A percentile compares a stretch with the other conserved stretches of the same genome.
Evolutionary conservation across 495 filamentous ascomycete genomes (phyloP).

Genomic region (Poronia punctata): DNA sequence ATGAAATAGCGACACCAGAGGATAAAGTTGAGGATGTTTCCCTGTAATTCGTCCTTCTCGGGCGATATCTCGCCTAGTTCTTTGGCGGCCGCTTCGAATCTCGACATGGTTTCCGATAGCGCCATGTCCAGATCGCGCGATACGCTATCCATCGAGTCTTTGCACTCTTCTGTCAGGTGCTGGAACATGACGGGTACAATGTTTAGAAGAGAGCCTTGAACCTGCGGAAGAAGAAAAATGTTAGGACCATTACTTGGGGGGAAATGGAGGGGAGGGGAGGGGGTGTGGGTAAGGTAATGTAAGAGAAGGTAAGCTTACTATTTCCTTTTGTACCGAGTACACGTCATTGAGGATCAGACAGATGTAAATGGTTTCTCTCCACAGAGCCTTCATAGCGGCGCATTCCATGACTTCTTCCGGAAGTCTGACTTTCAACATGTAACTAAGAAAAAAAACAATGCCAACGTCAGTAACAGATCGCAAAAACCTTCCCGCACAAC

Average conservation of each 20-base stretch:
- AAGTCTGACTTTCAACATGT: constrained; percentile 21
- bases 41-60: constrained; percentile 11
- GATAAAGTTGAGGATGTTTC: constrained; percentile 16
- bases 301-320: constrained; percentile 13
- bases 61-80: constrained; percentile 9
- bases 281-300: background rate
- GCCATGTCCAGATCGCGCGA: constrained; percentile 10
- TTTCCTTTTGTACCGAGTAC: constrained; percentile 25
- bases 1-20: constrained; percentile 24
- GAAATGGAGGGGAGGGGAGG: background rate
- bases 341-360: constrained; percentile 25
- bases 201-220: constrained; percentile 20
- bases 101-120: constrained; percentile 10
- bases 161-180: constrained; percentile 10
- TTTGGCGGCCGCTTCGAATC: constrained; percentile 16
- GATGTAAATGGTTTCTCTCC: constrained; percentile 20
- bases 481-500: too few species aligned
- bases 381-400: constrained; percentile 18
- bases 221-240: constrained; percentile 4
- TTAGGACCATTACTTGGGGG: background rate
- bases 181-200: constrained; percentile 22
- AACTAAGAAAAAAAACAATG: constrained; percentile 8
- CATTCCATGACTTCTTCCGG: constrained; percentile 23
- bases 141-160: constrained; percentile 13
- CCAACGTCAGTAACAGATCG: too few species aligned